phyloP scores from a whole-genome alignment of 495 filamentous ascomycete genomes.

The Penicillium daleae region DNA sequence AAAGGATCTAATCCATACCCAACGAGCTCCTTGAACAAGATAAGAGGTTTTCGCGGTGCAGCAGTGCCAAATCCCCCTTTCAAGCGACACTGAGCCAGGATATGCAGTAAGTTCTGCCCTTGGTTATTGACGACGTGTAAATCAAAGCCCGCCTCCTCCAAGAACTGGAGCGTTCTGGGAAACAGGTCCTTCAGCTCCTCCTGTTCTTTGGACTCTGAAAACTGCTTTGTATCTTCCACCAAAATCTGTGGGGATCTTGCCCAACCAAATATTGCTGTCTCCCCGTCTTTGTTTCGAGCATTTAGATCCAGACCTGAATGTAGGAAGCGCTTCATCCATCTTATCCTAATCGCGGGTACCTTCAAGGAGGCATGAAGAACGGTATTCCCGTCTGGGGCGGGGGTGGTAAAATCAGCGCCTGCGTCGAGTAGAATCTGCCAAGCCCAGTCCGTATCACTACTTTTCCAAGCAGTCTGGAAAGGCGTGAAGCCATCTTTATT shows the following conservation, averaged over 20 bases:
- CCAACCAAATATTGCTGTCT: conserved; percentile 2
- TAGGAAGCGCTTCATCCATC: not conserved
- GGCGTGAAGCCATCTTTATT: conserved; percentile 2
- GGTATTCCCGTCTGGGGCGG: not conserved
- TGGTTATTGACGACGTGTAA: not conserved
- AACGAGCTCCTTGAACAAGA: not conserved
- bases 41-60: not conserved
- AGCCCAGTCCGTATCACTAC: not conserved
- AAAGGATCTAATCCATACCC: not conserved
- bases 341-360: not conserved
- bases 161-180: not conserved
- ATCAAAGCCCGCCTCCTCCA: not conserved
- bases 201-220: not conserved
- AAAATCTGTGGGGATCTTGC: not conserved
- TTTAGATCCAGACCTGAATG: not conserved
- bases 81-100: not conserved
- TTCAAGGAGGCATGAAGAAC: not conserved
- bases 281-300: not conserved
- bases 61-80: not conserved
- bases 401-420: not conserved
- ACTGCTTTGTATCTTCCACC: not conserved
- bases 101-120: conserved; percentile 3
- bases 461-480: not conserved
- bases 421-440: conserved; percentile 8
- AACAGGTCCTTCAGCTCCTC: not conserved